Conservation (phyloP, 192 early-diverging fungal species). For the Helicostylum pulchrum region DNA sequence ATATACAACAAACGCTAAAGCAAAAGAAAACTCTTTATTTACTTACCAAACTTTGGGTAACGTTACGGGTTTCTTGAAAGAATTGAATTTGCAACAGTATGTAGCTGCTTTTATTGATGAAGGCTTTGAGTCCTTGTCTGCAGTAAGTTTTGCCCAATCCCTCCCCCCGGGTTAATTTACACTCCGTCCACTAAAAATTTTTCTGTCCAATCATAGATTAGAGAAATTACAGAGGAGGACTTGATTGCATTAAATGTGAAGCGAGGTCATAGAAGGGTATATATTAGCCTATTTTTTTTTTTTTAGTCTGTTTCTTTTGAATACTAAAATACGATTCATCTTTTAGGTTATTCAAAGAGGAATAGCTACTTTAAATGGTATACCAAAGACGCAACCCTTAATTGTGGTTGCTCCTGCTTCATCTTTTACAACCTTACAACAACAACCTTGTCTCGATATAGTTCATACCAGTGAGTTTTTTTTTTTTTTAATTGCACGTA, state of each 20-base stretch:
- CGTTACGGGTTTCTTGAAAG: conserved; percentile 12
- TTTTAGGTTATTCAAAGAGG: conserved; percentile 32
- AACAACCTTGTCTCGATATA: too few relatives aligned
- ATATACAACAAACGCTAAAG: too few relatives aligned
- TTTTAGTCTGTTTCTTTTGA: not conserved
- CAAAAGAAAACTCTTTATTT: too few relatives aligned
- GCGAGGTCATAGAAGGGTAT: conserved; percentile 42
- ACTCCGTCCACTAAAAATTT: not conserved
- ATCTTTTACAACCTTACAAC: too few relatives aligned
- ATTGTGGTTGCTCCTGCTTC: too few relatives aligned
- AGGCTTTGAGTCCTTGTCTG: conserved; percentile 33
- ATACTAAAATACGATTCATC: too few relatives aligned
- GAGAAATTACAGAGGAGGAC: conserved; percentile 38
- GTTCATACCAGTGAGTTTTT: too few relatives aligned
- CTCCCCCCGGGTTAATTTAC: not conserved
- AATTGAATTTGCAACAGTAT: conserved; percentile 30
- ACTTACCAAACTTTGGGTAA: not conserved
- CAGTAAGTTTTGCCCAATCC: conserved; percentile 17
- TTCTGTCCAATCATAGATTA: conserved; percentile 17
- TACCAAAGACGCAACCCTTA: not conserved
- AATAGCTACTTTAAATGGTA: conserved; percentile 21
- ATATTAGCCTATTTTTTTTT: conserved; percentile 1
- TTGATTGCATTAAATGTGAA: conserved; percentile 34
- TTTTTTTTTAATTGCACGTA: too few relatives aligned
- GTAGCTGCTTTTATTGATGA: conserved; percentile 29